These are phyloP conservation scores for Cytospora paraplurivora DNA, from an alignment of 2,329 filamentous ascomycete species.

Conservation along the genomic window DNA sequence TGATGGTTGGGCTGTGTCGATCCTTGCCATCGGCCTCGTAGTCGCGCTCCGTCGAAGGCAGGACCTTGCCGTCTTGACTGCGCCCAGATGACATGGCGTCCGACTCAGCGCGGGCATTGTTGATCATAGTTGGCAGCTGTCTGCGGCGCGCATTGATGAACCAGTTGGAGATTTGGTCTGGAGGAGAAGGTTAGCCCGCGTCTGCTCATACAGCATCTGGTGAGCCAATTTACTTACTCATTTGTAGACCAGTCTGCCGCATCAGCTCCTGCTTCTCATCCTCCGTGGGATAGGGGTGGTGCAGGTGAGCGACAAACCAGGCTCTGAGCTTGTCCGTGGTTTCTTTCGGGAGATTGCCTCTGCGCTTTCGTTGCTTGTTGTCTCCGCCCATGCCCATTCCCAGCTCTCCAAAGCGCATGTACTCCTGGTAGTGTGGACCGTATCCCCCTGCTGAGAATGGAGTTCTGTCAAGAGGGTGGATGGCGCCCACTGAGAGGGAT, in stretches of 20 bases:
- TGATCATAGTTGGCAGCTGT: conserved; percentile 62
- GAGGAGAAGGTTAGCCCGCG: background rate
- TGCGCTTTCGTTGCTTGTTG: conserved; percentile 61
- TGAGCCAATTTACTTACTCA: conserved; percentile 60
- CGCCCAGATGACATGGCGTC: conserved; percentile 47
- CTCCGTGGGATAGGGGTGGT: conserved; percentile 84
- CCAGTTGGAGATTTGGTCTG: conserved; percentile 77
- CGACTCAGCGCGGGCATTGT: conserved; percentile 55
- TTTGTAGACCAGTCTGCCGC: conserved; percentile 72
- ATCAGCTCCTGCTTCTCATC: conserved; percentile 85
- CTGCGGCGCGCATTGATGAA: conserved; percentile 77
- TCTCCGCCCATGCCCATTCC: conserved; percentile 44
- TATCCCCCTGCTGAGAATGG: conserved; percentile 48
- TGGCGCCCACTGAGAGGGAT: conserved; percentile 49
- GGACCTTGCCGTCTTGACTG: conserved; percentile 41
- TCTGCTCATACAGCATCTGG: conserved; percentile 22
- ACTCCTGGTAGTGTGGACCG: conserved; percentile 45
- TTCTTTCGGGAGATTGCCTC: conserved; percentile 88
- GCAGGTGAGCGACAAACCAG: conserved; percentile 78
- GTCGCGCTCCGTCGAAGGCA: conserved; percentile 44
- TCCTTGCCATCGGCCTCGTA: conserved; percentile 41
- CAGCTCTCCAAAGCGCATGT: conserved; percentile 46
- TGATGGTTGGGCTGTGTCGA: conserved; percentile 43
- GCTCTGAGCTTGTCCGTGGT: conserved; percentile 78
- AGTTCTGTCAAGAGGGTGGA: conserved; percentile 46